Evolutionary conservation across 306 rosid species (phyloP).

Genomic region (Dalbergia cochinchinensis): DNA sequence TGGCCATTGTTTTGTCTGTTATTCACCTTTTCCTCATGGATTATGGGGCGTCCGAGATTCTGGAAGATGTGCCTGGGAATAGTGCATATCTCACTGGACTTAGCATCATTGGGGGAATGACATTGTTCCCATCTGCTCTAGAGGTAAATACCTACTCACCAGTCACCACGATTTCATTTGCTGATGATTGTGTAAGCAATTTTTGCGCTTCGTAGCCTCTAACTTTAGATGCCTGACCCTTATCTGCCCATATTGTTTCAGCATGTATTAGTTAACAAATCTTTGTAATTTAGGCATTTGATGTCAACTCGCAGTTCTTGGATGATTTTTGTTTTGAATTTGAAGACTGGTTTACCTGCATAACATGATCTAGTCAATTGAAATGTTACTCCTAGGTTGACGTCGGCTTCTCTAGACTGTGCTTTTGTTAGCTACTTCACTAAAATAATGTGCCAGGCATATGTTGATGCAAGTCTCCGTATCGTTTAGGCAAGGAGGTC

Average conservation of each 20-base stretch:
- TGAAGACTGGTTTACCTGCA: slow-evolving; percentile 27
- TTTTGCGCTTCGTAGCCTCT: slow-evolving; percentile 25
- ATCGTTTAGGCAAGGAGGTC: too few species aligned
- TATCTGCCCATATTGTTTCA: background rate
- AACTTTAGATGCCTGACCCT: slow-evolving; percentile 19
- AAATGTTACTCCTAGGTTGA: slow-evolving; percentile 13
- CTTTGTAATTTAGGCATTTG: slow-evolving; percentile 29
- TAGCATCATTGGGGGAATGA: slow-evolving; percentile 97
- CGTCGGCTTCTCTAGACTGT: slow-evolving; percentile 20
- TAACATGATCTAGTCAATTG: slow-evolving; percentile 16
- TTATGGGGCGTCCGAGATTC: slow-evolving; percentile 81
- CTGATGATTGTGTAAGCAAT: slow-evolving; percentile 3
- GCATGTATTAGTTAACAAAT: background rate
- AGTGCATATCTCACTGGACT: slow-evolving; percentile 93
- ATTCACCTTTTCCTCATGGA: slow-evolving; percentile 87
- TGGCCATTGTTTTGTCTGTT: slow-evolving; percentile 61
- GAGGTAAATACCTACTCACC: slow-evolving; percentile 64
- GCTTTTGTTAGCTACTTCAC: background rate
- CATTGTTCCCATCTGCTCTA: slow-evolving; percentile 88
- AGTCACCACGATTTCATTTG: slow-evolving; percentile 21
- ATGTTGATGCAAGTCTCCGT: background rate
- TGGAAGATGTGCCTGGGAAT: slow-evolving; percentile 87
- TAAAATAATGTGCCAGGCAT: slow-evolving; percentile 2
- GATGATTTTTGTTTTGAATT: slow-evolving; percentile 24
- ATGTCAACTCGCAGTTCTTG: slow-evolving; percentile 31